Evolutionary conservation across 2,329 filamentous ascomycete genomes (phyloP).

Genomic region (Ambrosiella beaveri): DNA sequence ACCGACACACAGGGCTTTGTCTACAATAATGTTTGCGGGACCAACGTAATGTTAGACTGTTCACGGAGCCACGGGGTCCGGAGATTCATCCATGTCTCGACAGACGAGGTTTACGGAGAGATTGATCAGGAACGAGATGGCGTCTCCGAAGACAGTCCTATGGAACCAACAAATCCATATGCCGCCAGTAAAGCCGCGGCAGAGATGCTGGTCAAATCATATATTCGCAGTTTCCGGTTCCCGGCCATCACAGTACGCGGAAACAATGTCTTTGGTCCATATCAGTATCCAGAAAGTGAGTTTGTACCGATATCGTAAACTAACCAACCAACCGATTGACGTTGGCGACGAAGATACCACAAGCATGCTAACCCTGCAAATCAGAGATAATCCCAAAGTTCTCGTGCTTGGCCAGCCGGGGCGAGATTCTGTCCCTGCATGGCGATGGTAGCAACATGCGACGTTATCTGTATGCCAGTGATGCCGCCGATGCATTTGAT

Average conservation of each 20-base stretch:
- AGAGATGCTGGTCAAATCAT: slow-evolving; percentile 78
- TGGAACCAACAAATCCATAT: slow-evolving; percentile 69
- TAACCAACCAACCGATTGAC: not conserved
- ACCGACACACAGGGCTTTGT: slow-evolving; percentile 71
- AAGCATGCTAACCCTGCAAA: not conserved
- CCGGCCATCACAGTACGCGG: slow-evolving; percentile 64
- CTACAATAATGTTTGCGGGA: slow-evolving; percentile 66
- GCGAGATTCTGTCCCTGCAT: slow-evolving; percentile 52
- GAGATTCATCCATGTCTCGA: slow-evolving; percentile 67
- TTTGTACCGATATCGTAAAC: not conserved
- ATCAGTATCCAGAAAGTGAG: slow-evolving; percentile 71
- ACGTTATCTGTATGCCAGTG: slow-evolving; percentile 60
- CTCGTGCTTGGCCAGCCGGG: slow-evolving; percentile 50
- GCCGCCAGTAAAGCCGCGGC: slow-evolving; percentile 66
- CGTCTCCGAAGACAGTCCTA: slow-evolving; percentile 52
- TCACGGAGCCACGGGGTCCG: slow-evolving; percentile 53
- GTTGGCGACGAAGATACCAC: not conserved
- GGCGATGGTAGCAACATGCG: slow-evolving; percentile 60
- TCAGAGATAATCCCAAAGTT: slow-evolving; percentile 74
- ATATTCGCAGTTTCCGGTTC: slow-evolving; percentile 65
- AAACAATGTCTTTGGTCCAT: slow-evolving; percentile 75
- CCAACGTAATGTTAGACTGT: slow-evolving; percentile 65
- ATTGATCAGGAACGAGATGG: slow-evolving; percentile 56
- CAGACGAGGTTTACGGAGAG: slow-evolving; percentile 75
- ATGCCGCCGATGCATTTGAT: slow-evolving; percentile 68